These are phyloP conservation scores for Phaeosphaeriaceae sp. DNA, from an alignment of 2,329 filamentous ascomycete species.

Conservation along the genomic window DNA sequence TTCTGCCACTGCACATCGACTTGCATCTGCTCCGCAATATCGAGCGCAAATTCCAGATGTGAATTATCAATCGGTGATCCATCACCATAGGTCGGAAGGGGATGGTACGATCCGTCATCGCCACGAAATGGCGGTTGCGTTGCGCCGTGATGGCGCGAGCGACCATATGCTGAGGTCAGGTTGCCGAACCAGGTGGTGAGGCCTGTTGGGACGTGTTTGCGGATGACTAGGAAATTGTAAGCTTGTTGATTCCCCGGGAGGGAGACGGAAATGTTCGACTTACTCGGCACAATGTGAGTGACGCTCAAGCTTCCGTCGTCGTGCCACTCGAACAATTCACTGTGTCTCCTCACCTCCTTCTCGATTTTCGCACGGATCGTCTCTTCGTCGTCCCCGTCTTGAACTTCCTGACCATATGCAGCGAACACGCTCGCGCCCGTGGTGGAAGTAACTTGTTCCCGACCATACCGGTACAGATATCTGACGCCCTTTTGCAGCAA, in stretches of 20 bases:
- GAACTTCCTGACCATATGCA: slow-evolving; percentile 12
- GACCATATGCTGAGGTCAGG: slow-evolving; percentile 14
- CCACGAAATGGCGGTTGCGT: slow-evolving; percentile 14
- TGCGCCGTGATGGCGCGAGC: slow-evolving; percentile 15
- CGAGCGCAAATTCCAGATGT: slow-evolving; percentile 18
- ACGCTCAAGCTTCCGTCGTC: slow-evolving; percentile 20
- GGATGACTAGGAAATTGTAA: slow-evolving; percentile 9
- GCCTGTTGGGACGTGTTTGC: slow-evolving; percentile 13
- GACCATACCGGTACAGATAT: slow-evolving; percentile 27
- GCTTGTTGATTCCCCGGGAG: neutral
- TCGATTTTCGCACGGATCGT: slow-evolving; percentile 15
- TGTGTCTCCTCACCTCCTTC: slow-evolving; percentile 15
- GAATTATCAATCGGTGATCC: slow-evolving; percentile 13
- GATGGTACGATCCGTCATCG: slow-evolving; percentile 19
- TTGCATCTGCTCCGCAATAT: slow-evolving; percentile 14
- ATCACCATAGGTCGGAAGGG: slow-evolving; percentile 17
- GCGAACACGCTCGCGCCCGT: slow-evolving; percentile 15
- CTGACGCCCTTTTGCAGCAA: slow-evolving; percentile 37
- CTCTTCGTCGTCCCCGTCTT: slow-evolving; percentile 9
- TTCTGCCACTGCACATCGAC: slow-evolving; percentile 16
- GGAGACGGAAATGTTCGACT: neutral
- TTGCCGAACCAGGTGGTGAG: slow-evolving; percentile 17
- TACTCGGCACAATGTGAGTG: slow-evolving; percentile 18
- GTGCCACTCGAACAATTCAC: slow-evolving; percentile 18
- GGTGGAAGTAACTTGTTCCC: slow-evolving; percentile 11